phyloP scores from a whole-genome alignment of 345 rosid species.

The Heritiera fomes region DNA sequence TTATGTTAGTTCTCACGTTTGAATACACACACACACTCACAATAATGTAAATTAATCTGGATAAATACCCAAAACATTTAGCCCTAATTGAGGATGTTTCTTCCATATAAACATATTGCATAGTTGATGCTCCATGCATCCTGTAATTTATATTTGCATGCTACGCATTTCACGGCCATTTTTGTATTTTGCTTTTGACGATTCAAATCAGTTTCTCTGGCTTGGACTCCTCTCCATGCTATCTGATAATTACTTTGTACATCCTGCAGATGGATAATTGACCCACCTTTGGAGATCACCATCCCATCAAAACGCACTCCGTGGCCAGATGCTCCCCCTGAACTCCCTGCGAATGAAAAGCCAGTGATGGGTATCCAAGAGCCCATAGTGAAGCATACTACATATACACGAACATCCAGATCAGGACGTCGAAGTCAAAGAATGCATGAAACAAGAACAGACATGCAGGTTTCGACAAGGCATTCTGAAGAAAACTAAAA shows the following conservation, averaged over 20 bases:
- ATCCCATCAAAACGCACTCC: conserved; percentile 83
- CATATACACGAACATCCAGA: conserved; percentile 56
- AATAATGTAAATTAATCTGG: neutral
- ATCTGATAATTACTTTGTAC: conserved; percentile 6
- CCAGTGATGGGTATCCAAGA: conserved; percentile 38
- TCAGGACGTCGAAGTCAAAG: conserved; percentile 70
- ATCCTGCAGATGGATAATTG: conserved; percentile 76
- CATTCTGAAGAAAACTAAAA: conserved; percentile 50
- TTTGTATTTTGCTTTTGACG: neutral
- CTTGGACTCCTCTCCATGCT: neutral
- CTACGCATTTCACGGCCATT: neutral
- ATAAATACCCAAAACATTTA: neutral
- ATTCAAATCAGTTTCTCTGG: neutral
- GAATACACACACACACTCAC: too few species aligned
- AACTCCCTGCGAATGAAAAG: conserved; percentile 59
- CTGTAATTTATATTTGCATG: neutral
- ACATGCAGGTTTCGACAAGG: conserved; percentile 41
- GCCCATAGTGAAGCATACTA: conserved; percentile 47
- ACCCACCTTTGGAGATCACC: conserved; percentile 86
- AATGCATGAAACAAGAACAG: conserved; percentile 64
- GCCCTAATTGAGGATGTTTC: neutral
- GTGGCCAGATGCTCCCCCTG: conserved; percentile 97
- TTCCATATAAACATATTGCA: neutral
- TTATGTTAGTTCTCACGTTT: neutral
- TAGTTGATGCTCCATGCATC: conserved; percentile 23